Evolutionary conservation across 768 basidiomycete species (phyloP).

Genomic region (Leucocoprinus leucothites): DNA sequence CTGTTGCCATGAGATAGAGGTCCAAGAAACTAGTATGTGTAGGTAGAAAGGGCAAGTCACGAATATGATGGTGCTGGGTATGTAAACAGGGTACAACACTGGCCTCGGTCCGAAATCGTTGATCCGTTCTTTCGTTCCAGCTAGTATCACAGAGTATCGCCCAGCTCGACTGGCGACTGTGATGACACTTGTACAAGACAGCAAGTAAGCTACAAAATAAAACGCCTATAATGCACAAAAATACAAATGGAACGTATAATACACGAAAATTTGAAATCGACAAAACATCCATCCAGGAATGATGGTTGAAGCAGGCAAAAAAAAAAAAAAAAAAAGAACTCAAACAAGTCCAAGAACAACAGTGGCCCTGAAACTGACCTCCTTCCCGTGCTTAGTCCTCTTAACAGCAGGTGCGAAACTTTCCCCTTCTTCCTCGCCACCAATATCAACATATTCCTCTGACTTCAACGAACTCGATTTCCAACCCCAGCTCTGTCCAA

Average conservation of each 20-base stretch:
- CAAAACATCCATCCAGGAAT: no score
- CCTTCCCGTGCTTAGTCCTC: constrained; percentile 27
- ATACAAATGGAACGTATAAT: background rate
- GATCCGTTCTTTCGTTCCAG: background rate
- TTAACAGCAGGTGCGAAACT: constrained; percentile 16
- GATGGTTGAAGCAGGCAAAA: background rate
- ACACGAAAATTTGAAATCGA: background rate
- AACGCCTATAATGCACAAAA: background rate
- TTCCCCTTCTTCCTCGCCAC: constrained; percentile 26
- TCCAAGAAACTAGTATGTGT: background rate
- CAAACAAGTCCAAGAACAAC: constrained; percentile 76
- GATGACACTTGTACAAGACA: background rate
- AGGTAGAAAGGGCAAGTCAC: background rate
- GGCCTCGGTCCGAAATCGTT: background rate
- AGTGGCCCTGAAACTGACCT: constrained; percentile 74
- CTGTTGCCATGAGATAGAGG: constrained; percentile 15
- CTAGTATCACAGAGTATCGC: background rate
- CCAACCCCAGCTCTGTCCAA: constrained; percentile 95
- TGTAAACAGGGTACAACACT: constrained; percentile 11
- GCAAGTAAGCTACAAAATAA: background rate
- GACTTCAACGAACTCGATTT: constrained; percentile 55
- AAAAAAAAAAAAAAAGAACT: background rate
- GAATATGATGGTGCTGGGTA: background rate
- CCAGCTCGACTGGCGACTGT: background rate
- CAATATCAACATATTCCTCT: constrained; percentile 48